Evolutionary conservation across 352 stramenopile genomes (phyloP).

Genomic region (Globisporangium cylindrosporum): DNA sequence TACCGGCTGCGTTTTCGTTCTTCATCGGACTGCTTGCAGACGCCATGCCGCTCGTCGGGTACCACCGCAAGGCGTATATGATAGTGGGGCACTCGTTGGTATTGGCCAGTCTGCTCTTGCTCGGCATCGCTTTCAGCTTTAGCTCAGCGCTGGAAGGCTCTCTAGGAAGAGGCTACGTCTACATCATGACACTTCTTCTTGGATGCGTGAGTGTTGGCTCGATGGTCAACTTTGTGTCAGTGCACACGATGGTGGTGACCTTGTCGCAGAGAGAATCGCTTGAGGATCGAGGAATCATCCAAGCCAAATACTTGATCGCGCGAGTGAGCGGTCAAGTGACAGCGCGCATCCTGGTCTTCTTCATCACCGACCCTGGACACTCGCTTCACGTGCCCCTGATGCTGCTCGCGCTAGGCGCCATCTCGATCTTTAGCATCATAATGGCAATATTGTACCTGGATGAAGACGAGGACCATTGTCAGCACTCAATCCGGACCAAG

Average conservation of each 20-base stretch:
- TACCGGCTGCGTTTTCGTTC: conserved; percentile 47
- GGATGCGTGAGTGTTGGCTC: conserved; percentile 19
- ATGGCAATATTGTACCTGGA: conserved; percentile 10
- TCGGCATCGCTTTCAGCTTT: conserved; percentile 13
- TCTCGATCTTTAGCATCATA: conserved; percentile 13
- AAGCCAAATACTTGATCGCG: conserved; percentile 20
- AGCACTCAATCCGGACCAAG: conserved; percentile 5
- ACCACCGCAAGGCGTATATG: conserved; percentile 78
- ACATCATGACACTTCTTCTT: conserved; percentile 13
- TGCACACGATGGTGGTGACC: conserved; percentile 20
- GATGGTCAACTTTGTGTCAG: conserved; percentile 22
- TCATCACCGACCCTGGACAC: neutral
- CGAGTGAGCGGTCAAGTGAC: conserved; percentile 14
- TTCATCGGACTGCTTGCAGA: conserved; percentile 73
- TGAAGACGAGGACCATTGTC: conserved; percentile 10
- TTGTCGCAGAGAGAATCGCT: conserved; percentile 20
- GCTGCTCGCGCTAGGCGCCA: conserved; percentile 5
- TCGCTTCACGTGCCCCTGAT: conserved; percentile 14
- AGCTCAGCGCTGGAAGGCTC: neutral
- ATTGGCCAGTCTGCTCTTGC: neutral
- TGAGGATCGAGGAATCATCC: conserved; percentile 14
- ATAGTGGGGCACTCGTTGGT: conserved; percentile 34
- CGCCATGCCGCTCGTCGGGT: conserved; percentile 52
- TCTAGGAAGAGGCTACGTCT: conserved; percentile 10
- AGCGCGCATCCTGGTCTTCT: conserved; percentile 15